These are phyloP conservation scores for Phylloporus arenicola DNA, from an alignment of 768 basidiomycete genomes.

Conservation along the genomic window DNA sequence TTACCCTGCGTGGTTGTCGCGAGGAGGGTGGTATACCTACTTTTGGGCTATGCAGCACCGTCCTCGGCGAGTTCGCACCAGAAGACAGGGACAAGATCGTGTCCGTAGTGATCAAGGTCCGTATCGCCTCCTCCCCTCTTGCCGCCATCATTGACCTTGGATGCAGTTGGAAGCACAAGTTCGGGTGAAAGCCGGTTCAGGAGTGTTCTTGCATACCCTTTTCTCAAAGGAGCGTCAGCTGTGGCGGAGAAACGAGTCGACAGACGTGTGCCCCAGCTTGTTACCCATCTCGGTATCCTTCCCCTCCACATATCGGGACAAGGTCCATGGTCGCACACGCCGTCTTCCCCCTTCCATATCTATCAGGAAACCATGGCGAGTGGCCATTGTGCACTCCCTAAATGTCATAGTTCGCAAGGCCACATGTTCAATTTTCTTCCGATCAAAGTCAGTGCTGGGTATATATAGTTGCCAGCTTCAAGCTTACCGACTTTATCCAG, in stretches of 20 bases:
- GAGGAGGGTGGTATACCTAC: conserved; percentile 27
- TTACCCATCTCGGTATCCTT: conserved; percentile 28
- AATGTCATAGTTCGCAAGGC: conserved; percentile 21
- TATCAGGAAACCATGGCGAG: conserved; percentile 20
- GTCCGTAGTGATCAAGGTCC: conserved; percentile 27
- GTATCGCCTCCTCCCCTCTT: not conserved
- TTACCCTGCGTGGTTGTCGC: conserved; percentile 28
- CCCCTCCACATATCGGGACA: conserved; percentile 25
- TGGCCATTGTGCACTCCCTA: conserved; percentile 23
- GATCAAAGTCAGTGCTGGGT: conserved; percentile 16
- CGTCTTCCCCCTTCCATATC: conserved; percentile 31
- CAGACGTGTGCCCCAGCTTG: conserved; percentile 22
- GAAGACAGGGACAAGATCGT: conserved; percentile 21
- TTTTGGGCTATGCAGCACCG: conserved; percentile 27
- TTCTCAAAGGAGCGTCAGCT: conserved; percentile 22
- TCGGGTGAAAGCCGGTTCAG: conserved; percentile 11
- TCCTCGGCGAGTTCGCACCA: conserved; percentile 27
- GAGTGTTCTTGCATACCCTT: conserved; percentile 9
- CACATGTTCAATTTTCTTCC: conserved; percentile 15
- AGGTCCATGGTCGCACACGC: conserved; percentile 10
- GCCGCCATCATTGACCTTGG: not conserved
- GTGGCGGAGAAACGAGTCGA: conserved; percentile 17
- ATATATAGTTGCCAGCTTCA: not conserved
- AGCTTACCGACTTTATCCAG: conserved; percentile 12
- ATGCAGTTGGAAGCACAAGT: conserved; percentile 24